Evolutionary conservation across 2,329 filamentous ascomycete species (phyloP).

Genomic region (Coleophoma eucalyptorum): DNA sequence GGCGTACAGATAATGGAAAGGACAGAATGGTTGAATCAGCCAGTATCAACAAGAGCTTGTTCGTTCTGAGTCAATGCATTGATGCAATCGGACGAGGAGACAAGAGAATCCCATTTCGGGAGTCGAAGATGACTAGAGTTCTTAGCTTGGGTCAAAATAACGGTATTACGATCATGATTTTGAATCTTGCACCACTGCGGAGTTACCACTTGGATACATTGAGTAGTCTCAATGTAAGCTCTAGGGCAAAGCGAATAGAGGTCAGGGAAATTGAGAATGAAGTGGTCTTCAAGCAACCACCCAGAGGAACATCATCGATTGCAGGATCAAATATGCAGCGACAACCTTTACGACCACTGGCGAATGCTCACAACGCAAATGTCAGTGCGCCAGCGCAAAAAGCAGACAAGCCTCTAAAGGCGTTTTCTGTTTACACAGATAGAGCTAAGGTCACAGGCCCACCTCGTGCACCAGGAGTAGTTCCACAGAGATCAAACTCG

Average conservation of each 20-base stretch:
- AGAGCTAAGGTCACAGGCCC: conserved; percentile 45
- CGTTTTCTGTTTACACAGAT: conserved; percentile 85
- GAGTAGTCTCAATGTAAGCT: conserved; percentile 92
- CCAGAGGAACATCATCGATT: conserved; percentile 45
- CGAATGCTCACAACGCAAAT: conserved; percentile 71
- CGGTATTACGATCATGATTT: conserved; percentile 92
- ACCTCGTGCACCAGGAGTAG: conserved; percentile 19
- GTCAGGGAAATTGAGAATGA: conserved; percentile 95
- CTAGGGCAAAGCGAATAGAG: conserved; percentile 93
- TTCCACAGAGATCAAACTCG: conserved; percentile 26
- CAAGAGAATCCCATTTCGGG: conserved; percentile 82
- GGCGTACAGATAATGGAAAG: conserved; percentile 88
- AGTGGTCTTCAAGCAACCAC: conserved; percentile 76
- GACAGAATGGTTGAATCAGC: conserved; percentile 92
- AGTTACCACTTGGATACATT: conserved; percentile 93
- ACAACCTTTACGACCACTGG: conserved; percentile 76
- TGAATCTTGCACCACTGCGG: conserved; percentile 87
- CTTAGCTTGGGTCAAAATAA: conserved; percentile 91
- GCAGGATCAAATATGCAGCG: conserved; percentile 45
- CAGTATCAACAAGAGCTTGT: conserved; percentile 95
- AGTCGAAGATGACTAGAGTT: conserved; percentile 97
- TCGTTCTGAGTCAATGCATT: conserved; percentile 91
- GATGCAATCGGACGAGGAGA: conserved; percentile 81
- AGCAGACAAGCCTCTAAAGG: conserved; percentile 72
- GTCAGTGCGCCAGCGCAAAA: conserved; percentile 52